Base-by-base conservation (phyloP, 805 yeast genomes). In the Kodamaea kakaduensis region DNA sequence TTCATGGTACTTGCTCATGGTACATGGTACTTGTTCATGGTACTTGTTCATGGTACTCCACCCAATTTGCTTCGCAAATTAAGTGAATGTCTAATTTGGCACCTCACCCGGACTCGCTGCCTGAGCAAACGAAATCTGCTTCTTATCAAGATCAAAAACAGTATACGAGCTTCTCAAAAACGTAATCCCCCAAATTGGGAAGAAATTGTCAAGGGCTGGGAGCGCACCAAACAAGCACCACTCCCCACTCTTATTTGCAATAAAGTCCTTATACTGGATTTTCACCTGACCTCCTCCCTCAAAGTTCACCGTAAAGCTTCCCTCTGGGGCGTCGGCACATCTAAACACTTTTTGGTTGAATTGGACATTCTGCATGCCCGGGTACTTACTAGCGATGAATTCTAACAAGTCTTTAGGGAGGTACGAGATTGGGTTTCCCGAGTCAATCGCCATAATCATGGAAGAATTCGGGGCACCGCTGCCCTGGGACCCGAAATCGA, bases 121-220 rank as follows among this genome's bases (percentile, higher is more conserved):
- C 37, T 52, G 58, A 7, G 59, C 60, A 39, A 56, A 32, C 6
- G 54, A 47, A 9, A 56, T 41, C 24, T 42, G 37, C 27, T 42
- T 40, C 36, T 51, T 48, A 21, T 54, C 58, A 34, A 52, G 43
- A 37, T 56, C 45, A 34, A 49, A 56, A 14, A 56, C 59, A 3
- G 48, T 24, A 40, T 56, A 56, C 12, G 52, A 52, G 20, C 40
- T 41, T 25, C 57, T 48, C 34, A 56, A 49, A 42, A 56, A 55
- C 43, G 52, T 50, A 32, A 48, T 56, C 6, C 61, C 61, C 34
- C 54, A 44, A 22, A 49, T 40, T 3, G 27, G 12, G 12, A 16
- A 4, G 9, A 9, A 5, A 8, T 13, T 13, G 13, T 23, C 25
- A 6, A 5, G 12, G 25, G n/a, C 25, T 9, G 12, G 13, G n/a